These are phyloP conservation scores for Coemansia sp. DNA, from an alignment of 192 early-diverging fungal species.

Conservation along the genomic window DNA sequence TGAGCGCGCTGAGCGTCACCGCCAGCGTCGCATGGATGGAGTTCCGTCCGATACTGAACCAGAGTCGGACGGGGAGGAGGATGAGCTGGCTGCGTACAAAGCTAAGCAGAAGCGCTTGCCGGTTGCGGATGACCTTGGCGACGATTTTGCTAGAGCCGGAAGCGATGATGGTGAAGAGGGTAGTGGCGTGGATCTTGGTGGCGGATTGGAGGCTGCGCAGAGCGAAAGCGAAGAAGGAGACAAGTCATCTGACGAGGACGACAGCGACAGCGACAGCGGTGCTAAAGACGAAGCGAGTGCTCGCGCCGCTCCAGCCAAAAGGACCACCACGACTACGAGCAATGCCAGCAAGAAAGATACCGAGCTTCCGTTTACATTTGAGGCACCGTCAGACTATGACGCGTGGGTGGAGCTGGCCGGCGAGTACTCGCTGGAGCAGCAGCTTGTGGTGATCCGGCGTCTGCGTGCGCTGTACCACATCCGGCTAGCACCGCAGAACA, in stretches of 20 bases:
- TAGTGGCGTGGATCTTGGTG: constrained; percentile 31
- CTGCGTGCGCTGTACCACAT: constrained; percentile 83
- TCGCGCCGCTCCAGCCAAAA: constrained; percentile 17
- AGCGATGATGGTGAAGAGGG: constrained; percentile 27
- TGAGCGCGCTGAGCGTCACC: constrained; percentile 81
- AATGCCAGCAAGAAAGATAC: constrained; percentile 11
- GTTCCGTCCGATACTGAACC: constrained; percentile 53
- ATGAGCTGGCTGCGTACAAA: constrained; percentile 55
- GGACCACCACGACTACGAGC: constrained; percentile 56
- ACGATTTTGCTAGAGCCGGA: constrained; percentile 61
- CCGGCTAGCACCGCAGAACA: constrained; percentile 80
- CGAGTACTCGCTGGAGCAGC: constrained; percentile 65
- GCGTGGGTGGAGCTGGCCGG: constrained; percentile 70
- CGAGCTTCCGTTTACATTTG: constrained; percentile 83
- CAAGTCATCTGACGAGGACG: constrained; percentile 5
- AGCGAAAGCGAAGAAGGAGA: constrained; percentile 40
- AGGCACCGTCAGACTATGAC: constrained; percentile 70
- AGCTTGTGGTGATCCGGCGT: constrained; percentile 73
- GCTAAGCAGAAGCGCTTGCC: constrained; percentile 50
- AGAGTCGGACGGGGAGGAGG: constrained; percentile 62
- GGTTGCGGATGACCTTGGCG: constrained; percentile 69
- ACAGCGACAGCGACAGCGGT: constrained; percentile 38
- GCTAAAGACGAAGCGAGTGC: constrained; percentile 54
- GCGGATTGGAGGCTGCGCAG: constrained; percentile 27
- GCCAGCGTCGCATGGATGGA: constrained; percentile 84